Evolutionary conservation across 768 basidiomycete genomes (phyloP), one percentile per base, ranked within the genome.

Genomic region (Xerocomus spinulosus): DNA sequence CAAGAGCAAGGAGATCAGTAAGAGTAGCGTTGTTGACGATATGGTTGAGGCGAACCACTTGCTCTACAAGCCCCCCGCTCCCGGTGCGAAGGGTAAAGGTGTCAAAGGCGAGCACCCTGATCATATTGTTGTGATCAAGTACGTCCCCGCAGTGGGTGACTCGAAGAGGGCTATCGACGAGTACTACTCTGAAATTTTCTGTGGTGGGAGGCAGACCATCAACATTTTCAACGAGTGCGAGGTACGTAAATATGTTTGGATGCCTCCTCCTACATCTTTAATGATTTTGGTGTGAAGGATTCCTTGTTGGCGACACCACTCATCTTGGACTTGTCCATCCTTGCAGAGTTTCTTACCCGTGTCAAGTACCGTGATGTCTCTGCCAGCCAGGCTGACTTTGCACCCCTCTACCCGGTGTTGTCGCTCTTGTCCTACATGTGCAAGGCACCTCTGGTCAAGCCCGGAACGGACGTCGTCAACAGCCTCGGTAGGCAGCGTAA

Each of bases 111-210:
- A 99, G 71, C 93, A 97, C 69, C 95, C 95, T 24, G 94, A 97
- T 69, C 95, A 99, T 64, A 79, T 94, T 59, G 85, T 97, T 45
- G 92, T 95, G 47, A 95, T 95, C 80, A 95, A 95, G 77, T 95
- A 95, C 57, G 86, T 97, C 3, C 92, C 92, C 18, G 90, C 93
- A 21, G 93, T 95, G 25, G 94, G 95, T 32, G 96, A 98, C 73
- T 91, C 89, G 48, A 98, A 97, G 82, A 80, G 92, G 48, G 96
- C 94, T n/a, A 92, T 98, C 76, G 96, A 98, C 71, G 94, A 97
- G 75, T 98, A 97, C 72, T 92, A 93, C 70, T 94, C 91, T 10
- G 94, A 98, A 77, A 93, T 98, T 61, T 85, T 94, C 74, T 95
- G 94, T 63, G 94, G 94, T 57, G 94, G 94, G 24, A 77, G 91